Evolutionary conservation across 2,329 filamentous ascomycete genomes (phyloP).

Genomic region (Metarhizium guizhouense): DNA sequence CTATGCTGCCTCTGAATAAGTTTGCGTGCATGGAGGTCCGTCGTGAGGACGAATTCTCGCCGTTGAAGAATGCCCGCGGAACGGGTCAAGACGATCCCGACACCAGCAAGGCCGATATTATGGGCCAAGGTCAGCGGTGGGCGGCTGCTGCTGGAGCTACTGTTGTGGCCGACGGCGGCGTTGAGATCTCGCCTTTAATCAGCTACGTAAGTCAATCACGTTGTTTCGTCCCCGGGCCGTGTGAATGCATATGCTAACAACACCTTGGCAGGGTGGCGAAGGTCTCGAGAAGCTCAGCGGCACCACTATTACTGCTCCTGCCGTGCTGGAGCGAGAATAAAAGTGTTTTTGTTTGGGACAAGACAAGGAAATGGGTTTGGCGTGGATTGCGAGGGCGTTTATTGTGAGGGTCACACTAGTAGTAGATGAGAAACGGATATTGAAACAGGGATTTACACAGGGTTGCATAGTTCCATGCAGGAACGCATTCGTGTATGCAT

Average conservation of each 20-base stretch:
- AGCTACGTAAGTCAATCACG: conserved; percentile 73
- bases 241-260: conserved; percentile 7
- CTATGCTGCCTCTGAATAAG: conserved; percentile 72
- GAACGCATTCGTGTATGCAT: neutral
- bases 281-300: conserved; percentile 48
- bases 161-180: conserved; percentile 60
- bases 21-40: conserved; percentile 95
- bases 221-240: neutral
- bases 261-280: conserved; percentile 44
- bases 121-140: conserved; percentile 85
- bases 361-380: neutral
- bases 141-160: conserved; percentile 67
- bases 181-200: conserved; percentile 87
- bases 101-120: conserved; percentile 84
- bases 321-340: conserved; percentile 39
- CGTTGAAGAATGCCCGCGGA: conserved; percentile 81
- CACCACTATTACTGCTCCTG: conserved; percentile 42
- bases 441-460: neutral
- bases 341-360: neutral
- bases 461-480: neutral
- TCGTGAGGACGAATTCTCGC: conserved; percentile 96
- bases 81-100: conserved; percentile 90
- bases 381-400: conserved; percentile 1
- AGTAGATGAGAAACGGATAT: neutral
- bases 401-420: neutral